These are phyloP conservation scores for Knoxdaviesia capensis DNA, from an alignment of 2,329 filamentous ascomycete species.

Conservation along the genomic window DNA sequence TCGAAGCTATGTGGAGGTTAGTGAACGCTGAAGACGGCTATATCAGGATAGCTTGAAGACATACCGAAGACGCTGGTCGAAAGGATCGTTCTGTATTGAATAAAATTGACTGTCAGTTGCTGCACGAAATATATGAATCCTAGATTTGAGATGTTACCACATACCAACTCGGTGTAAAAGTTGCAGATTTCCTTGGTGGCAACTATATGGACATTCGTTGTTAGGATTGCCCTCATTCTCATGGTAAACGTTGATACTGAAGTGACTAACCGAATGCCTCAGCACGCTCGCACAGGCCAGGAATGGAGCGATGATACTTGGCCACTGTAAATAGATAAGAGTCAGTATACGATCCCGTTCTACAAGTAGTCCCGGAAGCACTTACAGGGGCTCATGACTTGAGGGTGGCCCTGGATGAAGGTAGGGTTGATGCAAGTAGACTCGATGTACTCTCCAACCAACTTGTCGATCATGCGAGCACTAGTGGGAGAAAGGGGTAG, in stretches of 20 bases:
- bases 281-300: conserved; percentile 87
- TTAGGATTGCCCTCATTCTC: too few species aligned
- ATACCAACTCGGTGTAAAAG: conserved; percentile 63
- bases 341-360: too few species aligned
- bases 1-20: conserved; percentile 22
- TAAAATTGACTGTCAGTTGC: too few species aligned
- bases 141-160: too few species aligned
- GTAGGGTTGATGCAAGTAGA: conserved; percentile 85
- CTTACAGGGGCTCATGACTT: conserved; percentile 15
- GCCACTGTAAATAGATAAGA: conserved; percentile 61
- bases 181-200: conserved; percentile 66
- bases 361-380: too few species aligned
- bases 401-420: conserved; percentile 66
- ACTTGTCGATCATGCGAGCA: conserved; percentile 86
- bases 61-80: conserved; percentile 65
- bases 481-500: too few species aligned
- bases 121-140: conserved; percentile 20
- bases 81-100: conserved; percentile 41
- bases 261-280: conserved; percentile 46
- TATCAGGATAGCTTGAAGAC: conserved; percentile 20
- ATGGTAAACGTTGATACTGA: too few species aligned
- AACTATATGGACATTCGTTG: conserved; percentile 21
- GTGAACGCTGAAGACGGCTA: neutral
- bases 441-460: conserved; percentile 88
- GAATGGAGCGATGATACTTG: conserved; percentile 63